Evolutionary conservation across 164 flowering plant species (phyloP), one percentile per base, ranked within the genome.

Genomic region (Macadamia integrifolia): DNA sequence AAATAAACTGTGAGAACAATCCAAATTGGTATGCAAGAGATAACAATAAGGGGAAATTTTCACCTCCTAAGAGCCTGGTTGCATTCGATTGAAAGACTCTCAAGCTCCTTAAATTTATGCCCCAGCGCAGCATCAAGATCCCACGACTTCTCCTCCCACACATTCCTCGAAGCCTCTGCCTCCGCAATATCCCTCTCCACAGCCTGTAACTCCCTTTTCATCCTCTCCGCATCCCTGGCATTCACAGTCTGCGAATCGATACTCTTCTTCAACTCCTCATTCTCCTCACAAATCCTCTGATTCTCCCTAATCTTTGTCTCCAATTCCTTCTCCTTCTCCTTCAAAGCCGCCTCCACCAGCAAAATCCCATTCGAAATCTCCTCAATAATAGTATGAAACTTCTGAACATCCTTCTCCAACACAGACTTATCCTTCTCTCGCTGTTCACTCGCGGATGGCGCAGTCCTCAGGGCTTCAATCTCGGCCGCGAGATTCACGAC

Each of bases 61-160:
- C 31, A 85, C 90, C 86, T 78, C 68, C 81, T 78, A 42, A 87
- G 74, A 32, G 89, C 84, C 79, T 88, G 89, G 80, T 91, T 95
- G 83, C 93, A 87, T 57, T 95, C 93, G 30, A 82, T 77, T 14
- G 81, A 73, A 44, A 85, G 83, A 10, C 73, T 80, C 81, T 87
- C 88, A 4, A 95, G 83, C 81, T 95, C 94, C 85, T 92, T 86
- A 28, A 84, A 77, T 71, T 80, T 81, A 42, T 79, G 80, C 63
- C 84, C 80, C 0, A 87, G 64, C 0, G 32, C 46, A 0, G 83
- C 29, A 62, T 89, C 86, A 50, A 92, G 77, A 66, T 87, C 93
- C 97, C 94, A 91, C n/a, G 69, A 63, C 86, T 88, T 90, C 78
- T 91, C 97, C 80, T 95, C 98, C 90, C 88, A 95, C 0, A 65